Conservation (phyloP, 1,284 basidiomycete species). For the Pseudozyma thailandica region DNA sequence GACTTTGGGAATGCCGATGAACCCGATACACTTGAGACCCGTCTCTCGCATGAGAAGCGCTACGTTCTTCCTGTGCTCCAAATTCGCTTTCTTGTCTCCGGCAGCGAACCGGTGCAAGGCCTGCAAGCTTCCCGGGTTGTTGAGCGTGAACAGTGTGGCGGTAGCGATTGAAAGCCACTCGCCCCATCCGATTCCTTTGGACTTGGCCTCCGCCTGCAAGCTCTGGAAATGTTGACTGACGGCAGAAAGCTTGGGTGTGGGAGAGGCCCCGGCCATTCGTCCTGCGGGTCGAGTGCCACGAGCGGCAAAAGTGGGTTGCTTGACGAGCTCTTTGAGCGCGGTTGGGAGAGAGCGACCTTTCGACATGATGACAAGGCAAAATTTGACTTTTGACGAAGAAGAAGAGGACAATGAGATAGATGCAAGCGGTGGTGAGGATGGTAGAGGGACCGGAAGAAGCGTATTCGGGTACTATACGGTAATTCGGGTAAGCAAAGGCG, state of each 20-base stretch:
- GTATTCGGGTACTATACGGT: too few species aligned
- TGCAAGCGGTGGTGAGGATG: too few species aligned
- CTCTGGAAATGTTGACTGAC: slow-evolving; percentile 71
- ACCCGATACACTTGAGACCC: slow-evolving; percentile 90
- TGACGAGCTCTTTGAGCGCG: slow-evolving; percentile 78
- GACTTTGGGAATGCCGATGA: slow-evolving; percentile 84
- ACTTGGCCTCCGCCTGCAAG: slow-evolving; percentile 75
- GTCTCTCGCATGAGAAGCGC: slow-evolving; percentile 90
- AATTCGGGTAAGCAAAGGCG: too few species aligned
- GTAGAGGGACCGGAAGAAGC: too few species aligned
- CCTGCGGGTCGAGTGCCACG: slow-evolving; percentile 71
- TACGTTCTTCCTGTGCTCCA: slow-evolving; percentile 73
- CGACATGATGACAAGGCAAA: slow-evolving; percentile 18
- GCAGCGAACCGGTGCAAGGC: slow-evolving; percentile 82
- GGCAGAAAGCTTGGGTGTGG: slow-evolving; percentile 75
- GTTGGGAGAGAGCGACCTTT: slow-evolving; percentile 64
- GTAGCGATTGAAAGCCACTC: slow-evolving; percentile 88
- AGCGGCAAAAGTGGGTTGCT: slow-evolving; percentile 76
- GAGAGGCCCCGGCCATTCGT: slow-evolving; percentile 73
- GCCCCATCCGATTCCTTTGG: slow-evolving; percentile 75
- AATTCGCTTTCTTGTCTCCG: slow-evolving; percentile 68
- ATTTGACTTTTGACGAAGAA: background rate
- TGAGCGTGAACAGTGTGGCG: slow-evolving; percentile 82
- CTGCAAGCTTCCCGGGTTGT: slow-evolving; percentile 81
- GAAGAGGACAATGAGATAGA: too few species aligned